These are phyloP conservation scores for Yamadazyma aaseri DNA, from an alignment of 1,139 yeast species.

Conservation along the genomic window DNA sequence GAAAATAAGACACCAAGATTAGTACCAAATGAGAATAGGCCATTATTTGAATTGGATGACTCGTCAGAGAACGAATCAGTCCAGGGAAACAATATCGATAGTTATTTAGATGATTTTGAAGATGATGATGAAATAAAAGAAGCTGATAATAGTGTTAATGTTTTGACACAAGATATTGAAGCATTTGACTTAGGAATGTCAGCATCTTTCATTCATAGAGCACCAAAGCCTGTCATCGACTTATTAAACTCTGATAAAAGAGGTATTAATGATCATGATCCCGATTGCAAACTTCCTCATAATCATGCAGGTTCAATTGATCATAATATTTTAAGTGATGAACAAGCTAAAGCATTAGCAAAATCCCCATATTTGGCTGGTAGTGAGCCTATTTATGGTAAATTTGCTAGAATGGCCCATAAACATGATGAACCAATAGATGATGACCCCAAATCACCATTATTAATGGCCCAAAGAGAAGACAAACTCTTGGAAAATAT, in stretches of 20 bases:
- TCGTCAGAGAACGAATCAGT: constrained; percentile 12
- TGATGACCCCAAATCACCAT: constrained; percentile 30
- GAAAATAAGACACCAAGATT: constrained; percentile 24
- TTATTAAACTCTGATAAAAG: constrained; percentile 22
- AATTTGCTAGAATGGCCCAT: constrained; percentile 47
- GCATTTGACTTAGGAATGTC: constrained; percentile 45
- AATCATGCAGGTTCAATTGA: constrained; percentile 41
- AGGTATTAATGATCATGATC: constrained; percentile 23
- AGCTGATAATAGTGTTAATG: constrained; percentile 5
- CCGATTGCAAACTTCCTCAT: constrained; percentile 34
- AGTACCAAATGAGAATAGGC: constrained; percentile 21
- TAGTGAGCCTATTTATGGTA: constrained; percentile 56
- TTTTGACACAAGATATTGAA: constrained; percentile 25
- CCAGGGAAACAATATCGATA: constrained; percentile 2
- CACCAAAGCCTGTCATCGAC: constrained; percentile 38
- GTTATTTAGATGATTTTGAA: constrained; percentile 1
- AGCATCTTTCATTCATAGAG: constrained; percentile 42
- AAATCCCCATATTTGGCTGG: constrained; percentile 54
- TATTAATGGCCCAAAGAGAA: constrained; percentile 44
- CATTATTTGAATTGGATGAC: constrained; percentile 20
- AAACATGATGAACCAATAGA: constrained; percentile 17
- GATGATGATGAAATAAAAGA: constrained; percentile 8
- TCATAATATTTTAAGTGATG: constrained; percentile 40
- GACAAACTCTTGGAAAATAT: constrained; percentile 43
- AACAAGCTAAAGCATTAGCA: constrained; percentile 53